phyloP scores from a whole-genome alignment of 2,329 filamentous ascomycete genomes.

The Amphichorda felina region DNA sequence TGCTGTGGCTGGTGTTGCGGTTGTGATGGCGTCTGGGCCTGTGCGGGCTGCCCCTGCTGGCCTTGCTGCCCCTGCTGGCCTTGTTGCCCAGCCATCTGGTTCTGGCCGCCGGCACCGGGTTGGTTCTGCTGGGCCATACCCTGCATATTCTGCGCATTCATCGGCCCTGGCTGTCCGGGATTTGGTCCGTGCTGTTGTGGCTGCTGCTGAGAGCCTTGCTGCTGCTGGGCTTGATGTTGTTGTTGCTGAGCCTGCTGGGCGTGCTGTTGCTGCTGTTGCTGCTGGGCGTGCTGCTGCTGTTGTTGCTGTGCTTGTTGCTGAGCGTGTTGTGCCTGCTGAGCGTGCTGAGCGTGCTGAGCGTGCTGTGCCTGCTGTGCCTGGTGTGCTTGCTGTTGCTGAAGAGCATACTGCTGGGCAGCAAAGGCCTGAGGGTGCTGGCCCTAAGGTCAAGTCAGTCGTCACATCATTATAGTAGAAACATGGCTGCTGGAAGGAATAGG shows the following conservation, averaged over 20 bases:
- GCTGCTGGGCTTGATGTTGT: constrained; percentile 17
- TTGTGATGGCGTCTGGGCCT: constrained; percentile 22
- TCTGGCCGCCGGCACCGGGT: constrained; percentile 19
- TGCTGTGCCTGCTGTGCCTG: too few relatives aligned
- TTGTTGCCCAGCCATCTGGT: constrained; percentile 17
- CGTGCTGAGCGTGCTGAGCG: constrained; percentile 5
- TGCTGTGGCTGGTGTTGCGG: constrained; percentile 21
- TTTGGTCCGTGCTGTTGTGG: constrained; percentile 17
- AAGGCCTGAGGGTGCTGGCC: constrained; percentile 10
- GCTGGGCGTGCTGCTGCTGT: constrained; percentile 22
- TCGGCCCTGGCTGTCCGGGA: constrained; percentile 34
- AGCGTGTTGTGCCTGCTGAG: constrained; percentile 11
- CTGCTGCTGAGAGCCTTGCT: constrained; percentile 17
- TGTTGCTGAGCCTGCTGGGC: constrained; percentile 23
- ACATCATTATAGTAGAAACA: too few relatives aligned
- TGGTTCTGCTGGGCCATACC: constrained; percentile 30
- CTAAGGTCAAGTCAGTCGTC: too few relatives aligned
- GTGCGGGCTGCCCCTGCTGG: constrained; percentile 15
- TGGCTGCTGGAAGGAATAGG: neutral
- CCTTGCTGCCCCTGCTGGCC: constrained; percentile 16
- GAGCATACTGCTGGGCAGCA: constrained; percentile 31
- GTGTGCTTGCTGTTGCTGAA: constrained; percentile 34
- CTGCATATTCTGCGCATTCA: constrained; percentile 34
- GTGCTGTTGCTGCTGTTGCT: constrained; percentile 21
- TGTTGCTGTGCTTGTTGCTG: constrained; percentile 38